Evolutionary conservation across 2,329 filamentous ascomycete genomes (phyloP), one percentile per base, ranked within the genome.

Genomic region (Hymenoscyphus fructigenus): DNA sequence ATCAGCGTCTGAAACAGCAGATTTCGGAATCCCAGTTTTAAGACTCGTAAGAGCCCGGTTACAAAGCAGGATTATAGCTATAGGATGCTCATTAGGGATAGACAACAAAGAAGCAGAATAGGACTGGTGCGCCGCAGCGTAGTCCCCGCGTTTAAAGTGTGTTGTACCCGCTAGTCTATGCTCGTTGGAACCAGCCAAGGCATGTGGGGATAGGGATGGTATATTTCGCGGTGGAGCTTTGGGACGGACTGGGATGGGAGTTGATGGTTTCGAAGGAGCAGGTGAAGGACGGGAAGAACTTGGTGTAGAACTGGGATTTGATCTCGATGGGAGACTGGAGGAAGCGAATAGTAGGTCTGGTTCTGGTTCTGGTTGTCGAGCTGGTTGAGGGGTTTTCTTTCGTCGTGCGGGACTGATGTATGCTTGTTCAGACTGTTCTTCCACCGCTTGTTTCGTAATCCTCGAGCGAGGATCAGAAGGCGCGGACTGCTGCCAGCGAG

Each of bases 131-230:
- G 95, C 95, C 10, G 91, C 85, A 20, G 91, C 90, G 76, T 92
- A 99, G 77, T 99, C 95, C 38, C 95, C 95, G 41, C 92, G 88
- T 78, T 97, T 98, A 80, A 97, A 98, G 69, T 96, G 91, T 61
- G 91, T 89, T 10, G 93, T 92, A 20, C 94, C 95, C 68, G 89
- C 88, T 58, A 89, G 83, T 15, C 95, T 90, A 72, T 95, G 87
- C 57, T 86, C 84, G n/a, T 90, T 89, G 10, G 92, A 97, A 3
- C 86, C 86, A 68, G 89, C 85, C 20, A 97, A 82, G 0, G 89
- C 88, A 6, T 87, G 84, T 1, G 88, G 79, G 3, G 91, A 88
- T 14, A 96, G 81, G 1, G 83, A 75, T 1, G 94, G 93, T 38
- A 84, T 79, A 17, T 76, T 77, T 60, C 85, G 80, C 7, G 78